Base-by-base conservation (phyloP, 306 rosid species). In the Sophora flavescens region DNA sequence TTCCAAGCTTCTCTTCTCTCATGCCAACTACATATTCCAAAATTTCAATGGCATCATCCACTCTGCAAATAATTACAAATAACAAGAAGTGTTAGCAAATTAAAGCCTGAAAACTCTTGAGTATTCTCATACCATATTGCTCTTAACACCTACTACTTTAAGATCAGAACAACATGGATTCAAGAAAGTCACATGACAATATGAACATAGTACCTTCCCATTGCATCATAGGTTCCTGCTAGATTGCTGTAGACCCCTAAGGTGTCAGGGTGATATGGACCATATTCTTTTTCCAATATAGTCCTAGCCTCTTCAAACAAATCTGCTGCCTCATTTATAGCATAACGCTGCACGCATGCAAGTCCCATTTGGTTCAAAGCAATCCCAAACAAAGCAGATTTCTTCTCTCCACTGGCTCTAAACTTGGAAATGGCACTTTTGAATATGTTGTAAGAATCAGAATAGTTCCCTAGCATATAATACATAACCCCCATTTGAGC, bases 331-430 rank as follows among this genome's bases (percentile, higher is more conserved):
- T 93, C 94, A n/a, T 93, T 87, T 60, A 93, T 90, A 8, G 93
- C 82, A 69, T 80, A 89, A 14, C 83, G 85, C 70, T 90, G 97
- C 72, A 93, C 94, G 39, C 97, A 90, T 45, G 88, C 90, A 52
- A 93, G 93, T 0, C 97, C 97, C 97, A 93, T 93, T 77, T 93
- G 97, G 81, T 93, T 93, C 78, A 93, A 75, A 32, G 93, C 94
- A 73, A 93, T 89, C 44, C 96, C 97, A 77, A 90, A 89, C 77
- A 89, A 68, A 4, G 97, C 88, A 9, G 92, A 86, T 82, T 87
- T 91, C 72, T 87, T 93, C 87, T 93, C 96, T 42, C 90, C 91
- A 9, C 86, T 87, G 6, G 86, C 84, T 2, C 97, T 87, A 16
- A 93, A 89, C 85, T 89, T 93, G 14, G 82, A 38, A 11, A 85